Evolutionary conservation across 495 filamentous ascomycete species (phyloP).

Genomic region (Thermothielavioides terrestris): DNA sequence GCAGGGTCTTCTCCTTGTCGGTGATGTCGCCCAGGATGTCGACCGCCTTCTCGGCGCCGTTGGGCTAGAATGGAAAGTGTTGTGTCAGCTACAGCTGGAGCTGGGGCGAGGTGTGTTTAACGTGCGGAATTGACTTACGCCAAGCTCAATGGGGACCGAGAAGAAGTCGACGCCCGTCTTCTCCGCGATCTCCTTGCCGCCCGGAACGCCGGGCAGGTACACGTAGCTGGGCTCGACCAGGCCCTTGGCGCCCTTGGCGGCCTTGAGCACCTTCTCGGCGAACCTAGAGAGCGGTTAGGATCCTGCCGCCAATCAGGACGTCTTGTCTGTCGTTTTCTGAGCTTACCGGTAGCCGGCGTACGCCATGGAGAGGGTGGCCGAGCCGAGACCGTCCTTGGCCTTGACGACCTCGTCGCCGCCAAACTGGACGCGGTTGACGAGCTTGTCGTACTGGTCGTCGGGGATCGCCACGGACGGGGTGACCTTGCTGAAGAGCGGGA

Average conservation of each 20-base stretch:
- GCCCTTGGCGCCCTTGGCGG: slow-evolving; percentile 75
- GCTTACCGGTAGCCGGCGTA: slow-evolving; percentile 84
- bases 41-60: slow-evolving; percentile 70
- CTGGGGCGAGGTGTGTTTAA: no score
- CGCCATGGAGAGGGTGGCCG: slow-evolving; percentile 95
- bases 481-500: slow-evolving; percentile 90
- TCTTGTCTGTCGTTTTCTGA: neutral
- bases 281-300: slow-evolving; percentile 51
- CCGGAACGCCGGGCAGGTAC: slow-evolving; percentile 82
- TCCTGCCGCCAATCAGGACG: neutral
- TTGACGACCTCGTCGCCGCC: slow-evolving; percentile 98
- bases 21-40: slow-evolving; percentile 68
- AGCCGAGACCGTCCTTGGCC: slow-evolving; percentile 93
- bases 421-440: slow-evolving; percentile 93
- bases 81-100: no score
- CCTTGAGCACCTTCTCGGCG: slow-evolving; percentile 87
- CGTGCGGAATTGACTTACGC: no score
- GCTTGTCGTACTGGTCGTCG: slow-evolving; percentile 71
- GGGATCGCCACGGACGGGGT: slow-evolving; percentile 73
- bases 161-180: slow-evolving; percentile 85
- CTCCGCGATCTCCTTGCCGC: slow-evolving; percentile 76
- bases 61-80: slow-evolving; percentile 54
- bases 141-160: slow-evolving; percentile 89
- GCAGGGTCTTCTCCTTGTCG: slow-evolving; percentile 76
- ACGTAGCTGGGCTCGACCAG: slow-evolving; percentile 91